A percentile compares a stretch with the other conserved stretches of the same genome.
Conservation (phyloP, 371 early-diverging fungal species). For the Mucor plumbeus region DNA sequence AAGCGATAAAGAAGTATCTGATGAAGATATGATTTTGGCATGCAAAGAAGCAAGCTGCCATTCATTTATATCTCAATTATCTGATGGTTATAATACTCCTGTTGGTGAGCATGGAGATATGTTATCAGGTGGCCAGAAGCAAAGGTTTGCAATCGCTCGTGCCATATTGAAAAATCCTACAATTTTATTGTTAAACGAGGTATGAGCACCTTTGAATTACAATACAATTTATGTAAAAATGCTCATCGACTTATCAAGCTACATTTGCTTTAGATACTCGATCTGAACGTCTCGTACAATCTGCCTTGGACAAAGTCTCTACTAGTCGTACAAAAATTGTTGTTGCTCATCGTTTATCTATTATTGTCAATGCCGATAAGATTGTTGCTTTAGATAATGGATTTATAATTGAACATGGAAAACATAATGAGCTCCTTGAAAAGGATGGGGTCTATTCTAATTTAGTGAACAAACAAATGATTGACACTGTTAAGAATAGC, state of each 20-base stretch:
- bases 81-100: conserved; percentile 56
- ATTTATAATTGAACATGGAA: conserved; percentile 67
- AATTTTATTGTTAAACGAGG: conserved; percentile 77
- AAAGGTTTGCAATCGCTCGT: conserved; percentile 76
- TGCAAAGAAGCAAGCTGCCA: conserved; percentile 74
- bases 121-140: no score
- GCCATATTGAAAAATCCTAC: conserved; percentile 72
- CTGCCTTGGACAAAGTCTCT: conserved; percentile 74
- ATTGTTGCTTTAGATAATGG: conserved; percentile 80
- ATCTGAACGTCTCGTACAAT: conserved; percentile 83
- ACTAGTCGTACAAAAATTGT: conserved; percentile 82
- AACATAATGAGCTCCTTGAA: conserved; percentile 61
- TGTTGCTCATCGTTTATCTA: conserved; percentile 86
- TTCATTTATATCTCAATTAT: conserved; percentile 67
- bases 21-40: conserved; percentile 65
- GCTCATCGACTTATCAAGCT: conserved; percentile 53
- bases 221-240: conserved; percentile 52
- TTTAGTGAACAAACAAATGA: conserved; percentile 54
- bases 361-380: conserved; percentile 73
- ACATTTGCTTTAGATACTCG: conserved; percentile 79
- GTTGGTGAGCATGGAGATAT: no score
- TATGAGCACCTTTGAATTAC: conserved; percentile 21
- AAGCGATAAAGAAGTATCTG: conserved; percentile 46
- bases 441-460: conserved; percentile 50
- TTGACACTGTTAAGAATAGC: background rate